These are phyloP conservation scores for Backusella australiensis DNA, from an alignment of 192 early-diverging fungal species.

Conservation along the genomic window DNA sequence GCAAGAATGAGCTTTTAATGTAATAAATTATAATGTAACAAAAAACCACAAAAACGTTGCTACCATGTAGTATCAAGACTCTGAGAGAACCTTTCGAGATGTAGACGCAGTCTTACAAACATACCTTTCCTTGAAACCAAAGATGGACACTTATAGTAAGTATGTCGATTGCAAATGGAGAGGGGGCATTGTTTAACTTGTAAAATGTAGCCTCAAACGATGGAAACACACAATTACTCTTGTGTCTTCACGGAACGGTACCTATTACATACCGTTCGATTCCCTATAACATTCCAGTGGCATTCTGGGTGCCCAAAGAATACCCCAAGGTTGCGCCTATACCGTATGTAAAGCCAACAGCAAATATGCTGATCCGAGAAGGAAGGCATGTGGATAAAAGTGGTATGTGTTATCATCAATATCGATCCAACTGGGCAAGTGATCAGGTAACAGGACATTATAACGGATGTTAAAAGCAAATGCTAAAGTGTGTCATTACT, in stretches of 20 bases:
- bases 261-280: conserved; percentile 79
- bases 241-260: conserved; percentile 86
- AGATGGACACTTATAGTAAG: conserved; percentile 72
- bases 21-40: background rate
- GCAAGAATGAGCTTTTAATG: background rate
- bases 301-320: conserved; percentile 79
- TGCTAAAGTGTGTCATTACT: background rate
- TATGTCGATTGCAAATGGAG: background rate
- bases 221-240: conserved; percentile 59
- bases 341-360: conserved; percentile 85
- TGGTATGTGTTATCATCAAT: conserved; percentile 83
- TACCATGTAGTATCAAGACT: conserved; percentile 53
- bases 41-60: background rate
- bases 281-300: conserved; percentile 91
- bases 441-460: conserved; percentile 26
- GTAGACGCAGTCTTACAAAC: conserved; percentile 59
- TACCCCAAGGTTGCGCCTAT: conserved; percentile 83
- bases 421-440: conserved; percentile 73
- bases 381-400: conserved; percentile 81
- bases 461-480: background rate
- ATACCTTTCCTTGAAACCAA: conserved; percentile 57
- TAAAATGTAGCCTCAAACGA: conserved; percentile 49
- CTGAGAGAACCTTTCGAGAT: conserved; percentile 62
- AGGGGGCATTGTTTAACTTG: background rate
- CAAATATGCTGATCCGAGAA: conserved; percentile 79